Percentiles rank a stretch among this genome's conserved stretches.
Evolutionary conservation across 2,329 filamentous ascomycete genomes (phyloP).

Genomic region (Xylaria sp.): DNA sequence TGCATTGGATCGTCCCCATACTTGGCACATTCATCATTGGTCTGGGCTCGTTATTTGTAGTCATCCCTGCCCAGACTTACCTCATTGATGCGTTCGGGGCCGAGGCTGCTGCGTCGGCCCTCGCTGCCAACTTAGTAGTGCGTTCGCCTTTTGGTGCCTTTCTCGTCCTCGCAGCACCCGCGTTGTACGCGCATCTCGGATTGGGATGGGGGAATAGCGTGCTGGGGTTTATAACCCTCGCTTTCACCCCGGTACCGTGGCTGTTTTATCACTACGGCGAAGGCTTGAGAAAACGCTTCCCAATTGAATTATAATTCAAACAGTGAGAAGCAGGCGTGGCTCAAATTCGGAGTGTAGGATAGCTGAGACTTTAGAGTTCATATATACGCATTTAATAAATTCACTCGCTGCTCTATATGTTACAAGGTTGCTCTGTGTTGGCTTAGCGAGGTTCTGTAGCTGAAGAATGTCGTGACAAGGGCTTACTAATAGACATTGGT

Average conservation of each 20-base stretch:
- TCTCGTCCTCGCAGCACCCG: constrained; percentile 19
- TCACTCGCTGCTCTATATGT: too few species aligned
- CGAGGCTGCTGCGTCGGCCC: constrained; percentile 27
- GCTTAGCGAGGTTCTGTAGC: too few species aligned
- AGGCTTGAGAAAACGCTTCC: too few species aligned
- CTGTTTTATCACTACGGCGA: constrained; percentile 22
- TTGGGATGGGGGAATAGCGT: constrained; percentile 28
- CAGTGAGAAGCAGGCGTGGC: too few species aligned
- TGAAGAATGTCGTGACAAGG: too few species aligned
- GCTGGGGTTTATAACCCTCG: constrained; percentile 15
- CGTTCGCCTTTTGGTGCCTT: constrained; percentile 27
- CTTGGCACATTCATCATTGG: constrained; percentile 27
- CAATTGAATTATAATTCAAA: too few species aligned
- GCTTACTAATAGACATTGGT: too few species aligned
- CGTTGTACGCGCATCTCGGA: constrained; percentile 14
- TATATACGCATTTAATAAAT: too few species aligned
- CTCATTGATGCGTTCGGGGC: constrained; percentile 27
- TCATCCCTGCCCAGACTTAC: constrained; percentile 18
- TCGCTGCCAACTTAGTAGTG: constrained; percentile 25
- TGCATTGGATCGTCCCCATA: constrained; percentile 32
- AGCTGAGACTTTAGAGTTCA: too few species aligned
- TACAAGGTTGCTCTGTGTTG: too few species aligned
- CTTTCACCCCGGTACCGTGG: constrained; percentile 20
- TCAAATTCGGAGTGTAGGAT: too few species aligned
- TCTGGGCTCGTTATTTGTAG: constrained; percentile 20